Evolutionary conservation across 495 filamentous ascomycete genomes (phyloP), one percentile per base, ranked within the genome.

Genomic region (Neohortaea acidophila): DNA sequence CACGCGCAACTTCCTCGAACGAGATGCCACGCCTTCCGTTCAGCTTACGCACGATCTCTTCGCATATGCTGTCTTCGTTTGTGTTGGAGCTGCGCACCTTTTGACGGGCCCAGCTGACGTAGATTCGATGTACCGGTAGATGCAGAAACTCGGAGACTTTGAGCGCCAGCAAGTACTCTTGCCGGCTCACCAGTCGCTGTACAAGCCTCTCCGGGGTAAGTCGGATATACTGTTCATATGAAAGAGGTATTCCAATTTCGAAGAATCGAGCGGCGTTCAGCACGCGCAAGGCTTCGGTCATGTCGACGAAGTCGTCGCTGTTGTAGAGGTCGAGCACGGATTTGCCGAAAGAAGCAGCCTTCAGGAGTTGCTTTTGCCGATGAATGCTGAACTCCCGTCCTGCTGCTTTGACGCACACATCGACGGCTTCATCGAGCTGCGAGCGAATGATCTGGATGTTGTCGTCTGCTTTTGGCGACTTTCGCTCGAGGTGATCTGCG

Each of bases 281-380:
- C 2, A 97, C 84, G 33, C 89, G 77, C 13, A 96, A 61, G 9
- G 79, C 86, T 58, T 97, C 89, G 47, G 83, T 93, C 83, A 94
- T 94, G 41, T 94, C 85, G 20, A 97, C 91, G 57, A 96, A 97
- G 40, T 96, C 87, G 47, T 97, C 89, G 52, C 82, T 91, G 58
- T 81, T 91, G 60, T 96, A 97, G 21, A 96, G 73, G 48, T 94
- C 89, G 2, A 94, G 69, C 0, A 94, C 87, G 0, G 89, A 96
- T 56, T 97, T 97, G 10, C 89, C 89, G 56, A 94, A 94, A 0
- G 84, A 93, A 0, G 89, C 89, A 3, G 91, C 89, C 55, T 91
- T 92, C 12, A 97, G 67, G 3, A 97, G 64, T 44, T 89, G 79
- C 50, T 96, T 97, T 54, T 97, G 89, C 83, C 85, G 91, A 49